These are phyloP conservation scores for Sanghuangporus weigelae DNA, from an alignment of 1,284 basidiomycete species.

Conservation along the genomic window DNA sequence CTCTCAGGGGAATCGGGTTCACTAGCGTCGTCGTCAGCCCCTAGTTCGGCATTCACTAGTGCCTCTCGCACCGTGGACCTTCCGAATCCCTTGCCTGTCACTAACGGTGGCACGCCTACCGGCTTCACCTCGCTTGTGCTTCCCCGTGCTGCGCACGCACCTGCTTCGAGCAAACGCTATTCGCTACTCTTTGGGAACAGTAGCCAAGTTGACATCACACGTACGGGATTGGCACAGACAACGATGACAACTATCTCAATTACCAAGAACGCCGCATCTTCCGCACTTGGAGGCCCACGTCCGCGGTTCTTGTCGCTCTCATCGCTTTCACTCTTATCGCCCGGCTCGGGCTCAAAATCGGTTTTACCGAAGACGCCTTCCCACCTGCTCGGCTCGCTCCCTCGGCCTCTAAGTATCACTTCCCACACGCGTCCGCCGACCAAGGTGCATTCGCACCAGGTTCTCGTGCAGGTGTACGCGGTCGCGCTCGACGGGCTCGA, in stretches of 20 bases:
- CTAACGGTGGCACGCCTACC: slow-evolving; percentile 36
- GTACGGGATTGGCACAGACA: slow-evolving; percentile 70
- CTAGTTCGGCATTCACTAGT: slow-evolving; percentile 18
- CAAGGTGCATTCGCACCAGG: slow-evolving; percentile 58
- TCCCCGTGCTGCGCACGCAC: slow-evolving; percentile 48
- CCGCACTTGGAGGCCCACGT: slow-evolving; percentile 6
- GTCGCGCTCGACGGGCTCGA: slow-evolving; percentile 76
- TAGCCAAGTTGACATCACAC: slow-evolving; percentile 63
- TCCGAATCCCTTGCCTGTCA: slow-evolving; percentile 27
- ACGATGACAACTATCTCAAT: slow-evolving; percentile 85
- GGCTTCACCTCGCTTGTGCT: slow-evolving; percentile 70
- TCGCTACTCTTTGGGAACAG: slow-evolving; percentile 23
- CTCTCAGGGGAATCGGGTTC: slow-evolving; percentile 7
- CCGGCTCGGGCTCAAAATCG: slow-evolving; percentile 12
- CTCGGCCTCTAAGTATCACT: slow-evolving; percentile 47
- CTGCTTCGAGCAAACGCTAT: slow-evolving; percentile 28
- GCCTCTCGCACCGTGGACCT: slow-evolving; percentile 26
- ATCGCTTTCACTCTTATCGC: slow-evolving; percentile 17
- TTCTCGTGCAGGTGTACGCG: slow-evolving; percentile 83
- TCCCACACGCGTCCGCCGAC: slow-evolving; percentile 69
- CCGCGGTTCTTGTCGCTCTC: slow-evolving; percentile 14
- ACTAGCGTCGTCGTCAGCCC: background rate
- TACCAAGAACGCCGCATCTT: slow-evolving; percentile 18
- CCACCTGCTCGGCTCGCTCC: slow-evolving; percentile 34
- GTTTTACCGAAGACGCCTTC: slow-evolving; percentile 31